Percentiles rank a stretch among this genome's conserved stretches.
phyloP scores from a whole-genome alignment of 2,329 filamentous ascomycete species.

The Myriosclerotinia curreyana region DNA sequence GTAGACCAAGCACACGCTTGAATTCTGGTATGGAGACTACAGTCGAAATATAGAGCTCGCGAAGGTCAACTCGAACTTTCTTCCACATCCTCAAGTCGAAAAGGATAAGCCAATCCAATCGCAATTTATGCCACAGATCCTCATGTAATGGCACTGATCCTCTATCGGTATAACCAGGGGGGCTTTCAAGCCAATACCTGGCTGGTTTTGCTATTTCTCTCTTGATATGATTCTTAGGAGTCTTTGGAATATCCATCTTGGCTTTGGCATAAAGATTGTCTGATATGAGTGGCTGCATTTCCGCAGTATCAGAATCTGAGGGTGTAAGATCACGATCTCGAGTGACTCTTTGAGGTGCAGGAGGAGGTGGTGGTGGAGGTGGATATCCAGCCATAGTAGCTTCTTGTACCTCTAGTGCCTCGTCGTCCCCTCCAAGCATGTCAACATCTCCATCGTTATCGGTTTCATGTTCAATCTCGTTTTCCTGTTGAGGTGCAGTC shows the following conservation, averaged over 20 bases:
- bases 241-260: slow-evolving; percentile 75
- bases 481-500: slow-evolving; percentile 33
- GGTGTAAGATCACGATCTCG: slow-evolving; percentile 63
- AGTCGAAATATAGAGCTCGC: slow-evolving; percentile 92
- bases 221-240: slow-evolving; percentile 59
- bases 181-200: slow-evolving; percentile 82
- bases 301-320: slow-evolving; percentile 70
- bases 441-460: slow-evolving; percentile 46
- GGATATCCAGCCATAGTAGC: slow-evolving; percentile 75
- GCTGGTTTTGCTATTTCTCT: slow-evolving; percentile 59
- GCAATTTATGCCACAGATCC: slow-evolving; percentile 83
- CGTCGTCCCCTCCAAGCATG: slow-evolving; percentile 45
- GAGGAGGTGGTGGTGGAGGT: slow-evolving; percentile 51
- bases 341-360: slow-evolving; percentile 45
- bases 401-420: slow-evolving; percentile 71
- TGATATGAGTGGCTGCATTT: slow-evolving; percentile 56
- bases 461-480: slow-evolving; percentile 39
- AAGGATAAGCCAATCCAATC: slow-evolving; percentile 89
- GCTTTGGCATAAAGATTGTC: slow-evolving; percentile 60
- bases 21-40: slow-evolving; percentile 95
- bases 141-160: slow-evolving; percentile 69
- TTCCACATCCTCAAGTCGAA: slow-evolving; percentile 98
- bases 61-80: slow-evolving; percentile 82
- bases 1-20: slow-evolving; percentile 85
- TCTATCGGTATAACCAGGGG: slow-evolving; percentile 62